A percentile compares a stretch with the other conserved stretches of the same genome.
Evolutionary conservation across 2,329 filamentous ascomycete genomes (phyloP).

Genomic region (Seiridium unicorne): DNA sequence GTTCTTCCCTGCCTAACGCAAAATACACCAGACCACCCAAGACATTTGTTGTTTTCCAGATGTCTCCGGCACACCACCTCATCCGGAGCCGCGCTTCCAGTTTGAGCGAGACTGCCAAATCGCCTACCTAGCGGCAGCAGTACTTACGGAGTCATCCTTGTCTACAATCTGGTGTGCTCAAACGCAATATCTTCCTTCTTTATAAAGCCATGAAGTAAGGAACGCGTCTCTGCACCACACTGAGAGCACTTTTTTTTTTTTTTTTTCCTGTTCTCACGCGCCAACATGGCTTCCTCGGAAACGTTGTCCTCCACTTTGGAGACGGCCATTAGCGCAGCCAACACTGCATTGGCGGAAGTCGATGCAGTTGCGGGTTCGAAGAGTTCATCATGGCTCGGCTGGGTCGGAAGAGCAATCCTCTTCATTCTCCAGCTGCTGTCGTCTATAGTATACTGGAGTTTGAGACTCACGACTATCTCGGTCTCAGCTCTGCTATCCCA

Average conservation of each 20-base stretch:
- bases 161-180: too few species aligned
- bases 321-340: slow-evolving; percentile 20
- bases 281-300: slow-evolving; percentile 17
- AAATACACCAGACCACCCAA: neutral
- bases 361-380: slow-evolving; percentile 21
- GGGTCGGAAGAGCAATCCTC: slow-evolving; percentile 55
- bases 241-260: too few species aligned
- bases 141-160: too few species aligned
- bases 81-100: slow-evolving; percentile 3
- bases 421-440: slow-evolving; percentile 55
- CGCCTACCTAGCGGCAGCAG: neutral
- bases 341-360: slow-evolving; percentile 18
- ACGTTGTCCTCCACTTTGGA: slow-evolving; percentile 21
- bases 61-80: slow-evolving; percentile 2
- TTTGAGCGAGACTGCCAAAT: neutral
- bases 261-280: neutral
- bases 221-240: neutral
- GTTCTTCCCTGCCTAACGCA: neutral
- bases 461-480: slow-evolving; percentile 85
- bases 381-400: slow-evolving; percentile 53
- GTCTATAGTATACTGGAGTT: slow-evolving; percentile 69
- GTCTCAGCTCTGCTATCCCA: slow-evolving; percentile 81
- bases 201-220: neutral
- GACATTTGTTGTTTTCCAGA: neutral
- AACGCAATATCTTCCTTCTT: neutral